Evolutionary conservation across 2,329 filamentous ascomycete genomes (phyloP).

Genomic region (Botryotinia convoluta): DNA sequence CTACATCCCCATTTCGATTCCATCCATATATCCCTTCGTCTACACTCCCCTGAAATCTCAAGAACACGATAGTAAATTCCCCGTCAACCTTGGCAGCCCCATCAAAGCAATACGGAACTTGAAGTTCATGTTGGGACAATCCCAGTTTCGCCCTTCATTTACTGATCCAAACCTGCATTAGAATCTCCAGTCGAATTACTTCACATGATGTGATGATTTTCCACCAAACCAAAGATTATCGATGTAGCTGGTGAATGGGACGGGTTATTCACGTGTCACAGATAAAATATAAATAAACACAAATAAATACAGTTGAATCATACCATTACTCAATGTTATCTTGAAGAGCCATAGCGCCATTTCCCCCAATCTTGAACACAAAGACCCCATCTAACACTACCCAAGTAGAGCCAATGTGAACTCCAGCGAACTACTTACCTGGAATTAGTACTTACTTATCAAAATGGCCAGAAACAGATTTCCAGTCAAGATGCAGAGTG

Average conservation of each 20-base stretch:
- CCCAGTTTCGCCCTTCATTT: neutral
- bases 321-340: neutral
- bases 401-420: neutral
- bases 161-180: neutral
- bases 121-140: neutral
- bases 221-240: neutral
- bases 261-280: neutral
- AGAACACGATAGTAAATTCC: rapidly evolving
- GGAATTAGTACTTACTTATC: neutral
- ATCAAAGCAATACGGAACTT: neutral
- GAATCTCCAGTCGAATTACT: neutral
- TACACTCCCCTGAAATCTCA: neutral
- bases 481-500: neutral
- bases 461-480: neutral
- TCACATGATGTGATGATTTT: neutral
- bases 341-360: rapidly evolving
- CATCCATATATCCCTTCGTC: neutral
- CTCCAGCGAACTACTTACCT: neutral
- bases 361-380: neutral
- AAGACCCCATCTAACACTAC: neutral
- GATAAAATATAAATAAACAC: neutral
- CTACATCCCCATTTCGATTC: neutral
- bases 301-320: neutral
- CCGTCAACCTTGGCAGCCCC: neutral
- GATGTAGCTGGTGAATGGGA: neutral